Base-by-base conservation (phyloP, 2,329 filamentous ascomycete genomes). In the Lasiodiplodia sp. region DNA sequence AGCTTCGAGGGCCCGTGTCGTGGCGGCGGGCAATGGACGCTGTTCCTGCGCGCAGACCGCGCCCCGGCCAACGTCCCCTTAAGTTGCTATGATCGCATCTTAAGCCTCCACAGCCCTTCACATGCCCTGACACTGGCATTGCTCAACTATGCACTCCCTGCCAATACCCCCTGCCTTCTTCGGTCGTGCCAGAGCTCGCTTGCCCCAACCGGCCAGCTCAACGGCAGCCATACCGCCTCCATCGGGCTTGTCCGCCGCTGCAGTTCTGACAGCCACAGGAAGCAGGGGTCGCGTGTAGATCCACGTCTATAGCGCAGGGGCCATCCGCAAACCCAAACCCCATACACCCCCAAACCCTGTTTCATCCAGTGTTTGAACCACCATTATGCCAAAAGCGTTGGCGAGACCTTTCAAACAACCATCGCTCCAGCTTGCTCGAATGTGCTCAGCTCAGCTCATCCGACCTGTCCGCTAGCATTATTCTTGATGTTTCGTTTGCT, bases 91-190 rank as follows among this genome's bases (percentile, higher is more conserved):
- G 44, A 63, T 34, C 60, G 60, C 60, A 52, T 63, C 60, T 63
- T 63, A 63, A 63, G 60, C 60, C 60, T 63, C 60, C 60, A 63
- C 58, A 63, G 23, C 58, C 40, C 40, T 63, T 23, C 21, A 63
- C 58, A 63, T 63, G 58, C 49, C 58, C 58, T 63, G 58, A 60
- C 58, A 51, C 40, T 25, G 34, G 25, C 23, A 21, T 62, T 40
- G 56, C 34, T 38, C 38, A 38, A 11, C 25, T n/a, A 23, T 31
- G 25, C 44, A 12, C 44, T 31, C 60, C 60, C 60, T 28, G 60
- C 25, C 44, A 8, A 52, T 63, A 52, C 44, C 21, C 28, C 60
- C 25, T 52, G 60, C 60, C 60, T 11, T 51, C 44, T 52, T 34
- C 38, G 38, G 56, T 10, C 38, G 23, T 31, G 37, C n/a, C 28